Base-by-base conservation (phyloP, 768 basidiomycete genomes). In the Suillus lakei region DNA sequence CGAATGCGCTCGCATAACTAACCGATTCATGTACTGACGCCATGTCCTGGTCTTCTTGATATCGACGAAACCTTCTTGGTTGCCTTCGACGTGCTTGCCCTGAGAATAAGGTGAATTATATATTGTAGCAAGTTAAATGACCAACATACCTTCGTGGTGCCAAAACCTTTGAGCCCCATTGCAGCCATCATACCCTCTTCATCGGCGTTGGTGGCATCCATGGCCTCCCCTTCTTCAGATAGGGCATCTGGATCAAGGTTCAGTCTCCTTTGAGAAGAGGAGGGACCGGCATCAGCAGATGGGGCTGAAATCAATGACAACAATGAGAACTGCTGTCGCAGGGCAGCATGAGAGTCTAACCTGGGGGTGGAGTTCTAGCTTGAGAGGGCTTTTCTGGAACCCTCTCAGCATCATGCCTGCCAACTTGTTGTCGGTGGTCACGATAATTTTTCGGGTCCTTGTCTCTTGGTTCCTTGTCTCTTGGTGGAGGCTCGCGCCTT, bases 21-120 rank as follows among this genome's bases (percentile, higher is more conserved):
- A 89, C 88, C 95, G 86, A 77, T 98, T 98, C 97, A 99, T 99
- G 77, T 99, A 99, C 78, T 99, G 97, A 68, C 95, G 84, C 96
- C 95, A 97, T 30, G 94, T 96, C 66, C 95, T 83, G 64, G 86
- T 86, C 80, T 94, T 95, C 84, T 92, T 95, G 70, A 91, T 77
- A 62, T 86, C 77, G 41, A 82, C 84, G 43, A 66, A 71, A 51
- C 90, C 91, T 67, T 91, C 90, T 78, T 96, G 91, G 66, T 97
- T 95, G 28, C 95, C 93, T 43, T 85, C 81, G 41, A 96, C 92
- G 55, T 83, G 86, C 72, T 92, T 92, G 50, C 91, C 91, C 94
- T 95, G 70, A 32, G 53, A 46, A 58, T 16, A 61, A 55, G 44
- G 56, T 39, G 55, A 69, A 64, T 56, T 8, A 51, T 13, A 60